A percentile compares a stretch with the other conserved stretches of the same genome.
phyloP scores from a whole-genome alignment of 129 eudicot species.

The Rutidosis leptorrhynchoides region DNA sequence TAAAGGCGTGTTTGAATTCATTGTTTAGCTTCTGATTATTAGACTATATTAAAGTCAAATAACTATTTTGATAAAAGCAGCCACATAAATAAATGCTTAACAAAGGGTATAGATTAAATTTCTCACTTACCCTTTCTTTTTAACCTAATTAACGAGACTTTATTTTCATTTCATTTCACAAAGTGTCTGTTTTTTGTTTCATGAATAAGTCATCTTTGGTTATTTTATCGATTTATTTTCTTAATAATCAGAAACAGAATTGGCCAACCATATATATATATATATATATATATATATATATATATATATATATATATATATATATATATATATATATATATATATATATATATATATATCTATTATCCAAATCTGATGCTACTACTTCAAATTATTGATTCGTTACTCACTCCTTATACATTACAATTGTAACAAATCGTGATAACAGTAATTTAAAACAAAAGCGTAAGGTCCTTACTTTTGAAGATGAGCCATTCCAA shows the following conservation, averaged over 20 bases:
- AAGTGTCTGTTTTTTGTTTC: neutral
- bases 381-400: neutral
- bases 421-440: slow-evolving; percentile 2
- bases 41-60: neutral
- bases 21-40: neutral
- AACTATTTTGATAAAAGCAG: slow-evolving; percentile 4
- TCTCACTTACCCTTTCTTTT: neutral
- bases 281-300: no score
- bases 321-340: no score
- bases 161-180: neutral
- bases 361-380: neutral
- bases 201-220: neutral
- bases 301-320: no score
- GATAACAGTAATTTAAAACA: neutral
- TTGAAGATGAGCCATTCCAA: slow-evolving; percentile 94
- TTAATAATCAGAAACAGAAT: neutral
- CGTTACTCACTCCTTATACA: neutral
- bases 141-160: neutral
- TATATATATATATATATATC: no score
- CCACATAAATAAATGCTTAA: neutral
- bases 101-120: neutral
- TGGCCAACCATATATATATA: neutral
- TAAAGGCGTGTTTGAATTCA: neutral
- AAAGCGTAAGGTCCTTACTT: slow-evolving; percentile 43
- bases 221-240: neutral